Percentiles rank a stretch among this genome's conserved stretches.
These are phyloP conservation scores for Daucus carota DNA, from an alignment of 129 eudicot genomes.

Conservation along the genomic window DNA sequence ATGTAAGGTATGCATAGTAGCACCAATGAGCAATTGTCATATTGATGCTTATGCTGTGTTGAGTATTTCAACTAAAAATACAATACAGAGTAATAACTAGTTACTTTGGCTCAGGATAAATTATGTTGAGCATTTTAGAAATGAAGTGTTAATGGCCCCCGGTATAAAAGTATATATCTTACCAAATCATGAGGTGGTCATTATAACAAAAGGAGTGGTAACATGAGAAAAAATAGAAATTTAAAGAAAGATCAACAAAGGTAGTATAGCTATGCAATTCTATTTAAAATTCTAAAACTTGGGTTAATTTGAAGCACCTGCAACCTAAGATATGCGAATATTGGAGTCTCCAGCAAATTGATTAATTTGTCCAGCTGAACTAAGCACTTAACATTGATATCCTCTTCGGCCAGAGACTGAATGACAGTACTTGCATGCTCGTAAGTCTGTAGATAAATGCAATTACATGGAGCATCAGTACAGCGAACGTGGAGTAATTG, in stretches of 20 bases:
- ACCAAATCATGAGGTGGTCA: background rate
- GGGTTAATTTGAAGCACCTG: slow-evolving; percentile 45
- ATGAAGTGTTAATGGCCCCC: background rate
- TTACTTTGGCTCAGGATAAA: background rate
- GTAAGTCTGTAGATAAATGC: slow-evolving; percentile 50
- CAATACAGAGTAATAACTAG: background rate
- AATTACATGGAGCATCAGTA: slow-evolving; percentile 8
- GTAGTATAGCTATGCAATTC: background rate
- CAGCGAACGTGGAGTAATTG: background rate
- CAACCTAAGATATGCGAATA: slow-evolving; percentile 83
- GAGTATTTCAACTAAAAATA: background rate
- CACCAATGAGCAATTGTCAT: background rate
- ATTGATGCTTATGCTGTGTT: background rate
- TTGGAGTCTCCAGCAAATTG: slow-evolving; percentile 88
- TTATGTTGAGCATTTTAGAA: background rate
- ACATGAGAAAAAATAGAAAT: background rate
- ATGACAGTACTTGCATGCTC: slow-evolving; percentile 85
- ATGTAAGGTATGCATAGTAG: background rate
- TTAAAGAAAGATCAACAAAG: background rate
- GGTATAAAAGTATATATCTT: background rate
- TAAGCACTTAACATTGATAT: slow-evolving; percentile 80
- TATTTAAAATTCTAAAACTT: background rate
- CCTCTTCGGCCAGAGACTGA: slow-evolving; percentile 85
- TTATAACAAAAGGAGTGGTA: background rate
- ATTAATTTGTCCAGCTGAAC: slow-evolving; percentile 88